A percentile compares a stretch with the other conserved stretches of the same genome.
These are phyloP conservation scores for Laburnicola sp. DNA, from an alignment of 2,329 filamentous ascomycete species.

Conservation along the genomic window DNA sequence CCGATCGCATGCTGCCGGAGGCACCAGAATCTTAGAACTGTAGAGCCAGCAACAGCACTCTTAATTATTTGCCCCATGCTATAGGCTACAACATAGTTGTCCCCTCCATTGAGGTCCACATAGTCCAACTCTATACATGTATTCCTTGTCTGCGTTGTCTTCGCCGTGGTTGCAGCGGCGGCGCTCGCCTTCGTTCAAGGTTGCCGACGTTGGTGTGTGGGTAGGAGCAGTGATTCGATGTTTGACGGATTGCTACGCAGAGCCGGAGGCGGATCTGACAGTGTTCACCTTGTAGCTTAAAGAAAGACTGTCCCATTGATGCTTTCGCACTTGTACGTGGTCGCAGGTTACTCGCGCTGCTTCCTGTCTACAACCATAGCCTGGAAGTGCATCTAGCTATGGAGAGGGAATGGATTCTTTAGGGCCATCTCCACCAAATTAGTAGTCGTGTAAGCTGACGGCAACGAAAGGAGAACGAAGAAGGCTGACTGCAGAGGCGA, in stretches of 20 bases:
- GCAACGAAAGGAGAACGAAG: no score
- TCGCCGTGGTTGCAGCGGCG: no score
- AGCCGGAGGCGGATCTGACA: slow-evolving; percentile 74
- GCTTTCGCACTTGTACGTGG: slow-evolving; percentile 73
- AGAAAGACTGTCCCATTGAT: slow-evolving; percentile 72
- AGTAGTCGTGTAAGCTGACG: slow-evolving; percentile 67
- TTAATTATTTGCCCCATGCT: slow-evolving; percentile 51
- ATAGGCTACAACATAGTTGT: slow-evolving; percentile 13
- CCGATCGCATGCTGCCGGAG: slow-evolving; percentile 41
- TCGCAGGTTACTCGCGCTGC: slow-evolving; percentile 60
- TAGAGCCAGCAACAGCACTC: slow-evolving; percentile 49
- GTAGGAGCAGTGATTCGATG: slow-evolving; percentile 63
- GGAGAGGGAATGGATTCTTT: slow-evolving; percentile 63
- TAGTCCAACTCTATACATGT: slow-evolving; percentile 19
- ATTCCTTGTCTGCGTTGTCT: no score
- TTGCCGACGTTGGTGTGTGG: slow-evolving; percentile 64
- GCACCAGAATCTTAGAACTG: slow-evolving; percentile 22
- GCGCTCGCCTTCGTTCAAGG: slow-evolving; percentile 56
- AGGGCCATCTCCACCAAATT: slow-evolving; percentile 71
- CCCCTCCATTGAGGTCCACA: slow-evolving; percentile 48
- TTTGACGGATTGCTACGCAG: slow-evolving; percentile 80
- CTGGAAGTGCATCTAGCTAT: slow-evolving; percentile 15
- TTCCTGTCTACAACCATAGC: slow-evolving; percentile 50
- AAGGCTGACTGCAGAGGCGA: slow-evolving; percentile 54
- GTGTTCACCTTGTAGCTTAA: slow-evolving; percentile 68